Evolutionary conservation across 345 rosid genomes (phyloP), one percentile per base, ranked within the genome.

Genomic region (Euclidium syriacum): DNA sequence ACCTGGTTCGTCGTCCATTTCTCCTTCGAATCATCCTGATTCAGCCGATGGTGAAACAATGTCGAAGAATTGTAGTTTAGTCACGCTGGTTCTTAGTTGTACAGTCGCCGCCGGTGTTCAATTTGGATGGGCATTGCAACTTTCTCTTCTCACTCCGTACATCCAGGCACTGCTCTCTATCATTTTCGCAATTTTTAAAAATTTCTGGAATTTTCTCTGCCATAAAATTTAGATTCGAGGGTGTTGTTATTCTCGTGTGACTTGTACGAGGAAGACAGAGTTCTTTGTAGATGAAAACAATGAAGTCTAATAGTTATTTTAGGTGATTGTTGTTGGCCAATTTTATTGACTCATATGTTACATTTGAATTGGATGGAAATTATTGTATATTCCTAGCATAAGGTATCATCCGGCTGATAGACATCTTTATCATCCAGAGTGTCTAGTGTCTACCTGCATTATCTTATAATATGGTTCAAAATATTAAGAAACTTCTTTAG

Each of bases 101-200:
- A 88, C 95, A 49, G 83, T 94, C 16, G 96, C 97, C 35, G 95
- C 95, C 26, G 97, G 99, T 14, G 99, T 87, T 48, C 99, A 90
- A 42, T 94, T 84, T 66, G 97, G 97, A n/a, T 94, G 99, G 97
- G 96, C 97, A 59, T 77, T 94, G 84, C 97, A 94, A 65, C 90
- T 90, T 8, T 94, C 96, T 60, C 90, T 90, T 2, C 73, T 94
- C 52, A 90, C 97, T 64, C 99, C 99, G 34, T 94, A 90, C 65
- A 85, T 94, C 55, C 96, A 94, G 99, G 97, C 83, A 16, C 17
- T 10, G 24, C 35, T 61, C 62, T 52, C 16, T 24, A 0, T 52
- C 1, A 2, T 17, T 30, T 10, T 24, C 14, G 18, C 58, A 58
- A 43, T 53, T 35, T 53, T 2, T 59, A 18, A 23, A 11, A 17